These are phyloP conservation scores for Tolypocladium tropicale DNA, from an alignment of 2,329 filamentous ascomycete genomes.

Conservation along the genomic window DNA sequence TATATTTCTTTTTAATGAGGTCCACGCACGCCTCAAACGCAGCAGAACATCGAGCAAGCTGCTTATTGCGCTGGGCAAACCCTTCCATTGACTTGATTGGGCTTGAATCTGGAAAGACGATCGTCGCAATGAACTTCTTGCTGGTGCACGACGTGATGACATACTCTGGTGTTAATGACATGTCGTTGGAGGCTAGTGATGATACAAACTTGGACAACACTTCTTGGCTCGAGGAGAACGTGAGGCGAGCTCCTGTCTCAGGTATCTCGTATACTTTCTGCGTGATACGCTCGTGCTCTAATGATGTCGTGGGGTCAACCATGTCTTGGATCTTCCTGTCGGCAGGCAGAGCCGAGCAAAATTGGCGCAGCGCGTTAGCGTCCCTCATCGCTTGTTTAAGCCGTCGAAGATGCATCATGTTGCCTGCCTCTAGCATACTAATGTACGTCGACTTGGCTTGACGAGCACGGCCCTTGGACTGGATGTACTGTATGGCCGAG, in stretches of 20 bases:
- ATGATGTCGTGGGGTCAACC: slow-evolving; percentile 7
- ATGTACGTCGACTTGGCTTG: slow-evolving; percentile 69
- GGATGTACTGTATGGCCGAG: slow-evolving; percentile 90
- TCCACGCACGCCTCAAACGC: slow-evolving; percentile 74
- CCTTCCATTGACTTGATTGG: slow-evolving; percentile 61
- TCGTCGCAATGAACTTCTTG: slow-evolving; percentile 62
- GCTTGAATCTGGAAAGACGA: slow-evolving; percentile 65
- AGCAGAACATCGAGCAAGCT: slow-evolving; percentile 75
- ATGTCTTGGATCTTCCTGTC: slow-evolving; percentile 46
- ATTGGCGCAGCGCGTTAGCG: slow-evolving; percentile 56
- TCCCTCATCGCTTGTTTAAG: slow-evolving; percentile 50
- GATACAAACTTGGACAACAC: slow-evolving; percentile 66
- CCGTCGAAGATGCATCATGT: slow-evolving; percentile 46
- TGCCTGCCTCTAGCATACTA: slow-evolving; percentile 70
- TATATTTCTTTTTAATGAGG: slow-evolving; percentile 53
- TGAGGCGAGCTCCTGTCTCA: slow-evolving; percentile 66
- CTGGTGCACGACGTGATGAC: slow-evolving; percentile 40
- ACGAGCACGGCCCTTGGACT: slow-evolving; percentile 80
- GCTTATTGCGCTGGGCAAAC: slow-evolving; percentile 54
- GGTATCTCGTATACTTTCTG: slow-evolving; percentile 50
- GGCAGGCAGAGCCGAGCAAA: slow-evolving; percentile 64
- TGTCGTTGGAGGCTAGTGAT: slow-evolving; percentile 35
- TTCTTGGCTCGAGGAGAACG: slow-evolving; percentile 61
- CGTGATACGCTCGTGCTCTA: slow-evolving; percentile 10
- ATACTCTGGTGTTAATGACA: slow-evolving; percentile 42